phyloP scores from a whole-genome alignment of 495 filamentous ascomycete species.

The Endocarpon pusillum region DNA sequence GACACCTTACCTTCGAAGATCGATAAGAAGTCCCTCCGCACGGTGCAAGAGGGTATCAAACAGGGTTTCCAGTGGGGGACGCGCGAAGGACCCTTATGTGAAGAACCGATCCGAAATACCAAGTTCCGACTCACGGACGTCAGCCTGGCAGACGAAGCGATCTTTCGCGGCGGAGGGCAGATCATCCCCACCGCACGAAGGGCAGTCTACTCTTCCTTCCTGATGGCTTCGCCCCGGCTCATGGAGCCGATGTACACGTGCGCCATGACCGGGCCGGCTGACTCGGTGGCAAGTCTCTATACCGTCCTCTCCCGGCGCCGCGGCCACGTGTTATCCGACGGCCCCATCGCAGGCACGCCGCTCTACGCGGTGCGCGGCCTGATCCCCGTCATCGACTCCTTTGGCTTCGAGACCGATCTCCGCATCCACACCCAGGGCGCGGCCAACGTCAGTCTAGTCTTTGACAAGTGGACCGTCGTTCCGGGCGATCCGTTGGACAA shows the following conservation, averaged over 20 bases:
- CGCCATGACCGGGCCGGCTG: constrained; percentile 83
- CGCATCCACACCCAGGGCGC: constrained; percentile 91
- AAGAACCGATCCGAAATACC: constrained; percentile 96
- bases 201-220: constrained; percentile 82
- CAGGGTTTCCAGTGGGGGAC: constrained; percentile 96
- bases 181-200: constrained; percentile 90
- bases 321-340: constrained; percentile 85
- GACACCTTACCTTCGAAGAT: constrained; percentile 82
- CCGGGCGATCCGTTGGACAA: constrained; percentile 89
- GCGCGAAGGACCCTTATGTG: constrained; percentile 87
- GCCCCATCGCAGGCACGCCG: constrained; percentile 88
- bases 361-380: constrained; percentile 79
- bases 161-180: constrained; percentile 87
- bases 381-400: constrained; percentile 89
- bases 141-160: constrained; percentile 68
- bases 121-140: constrained; percentile 92
- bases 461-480: constrained; percentile 89
- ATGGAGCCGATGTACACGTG: constrained; percentile 93
- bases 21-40: constrained; percentile 76
- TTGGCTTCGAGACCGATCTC: constrained; percentile 94
- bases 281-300: constrained; percentile 74
- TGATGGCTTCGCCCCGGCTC: constrained; percentile 88
- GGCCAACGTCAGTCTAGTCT: constrained; percentile 76
- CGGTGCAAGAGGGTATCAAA: constrained; percentile 74
- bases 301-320: constrained; percentile 76